Base-by-base conservation (phyloP, 2,329 filamentous ascomycete species). In the Verticillium longisporum region DNA sequence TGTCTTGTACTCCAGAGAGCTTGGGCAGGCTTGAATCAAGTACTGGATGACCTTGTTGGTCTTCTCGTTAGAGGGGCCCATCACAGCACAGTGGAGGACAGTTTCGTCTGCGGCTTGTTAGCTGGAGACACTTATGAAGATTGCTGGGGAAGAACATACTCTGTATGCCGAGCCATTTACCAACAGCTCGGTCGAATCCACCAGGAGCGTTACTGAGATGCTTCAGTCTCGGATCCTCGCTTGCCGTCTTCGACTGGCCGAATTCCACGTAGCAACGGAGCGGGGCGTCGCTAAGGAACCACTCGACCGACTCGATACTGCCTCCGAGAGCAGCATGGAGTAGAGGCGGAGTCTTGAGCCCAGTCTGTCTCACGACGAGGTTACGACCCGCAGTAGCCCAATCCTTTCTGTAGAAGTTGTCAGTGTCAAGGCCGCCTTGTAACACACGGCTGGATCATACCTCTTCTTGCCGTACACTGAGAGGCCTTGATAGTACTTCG, bases 401-500 rank as follows among this genome's bases (percentile, higher is more conserved):
- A 66, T 93, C 90, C 61, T 77, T 78, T 62, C 79, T 79, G 54
- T 38, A 64, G 18, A 14, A 11, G 14, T 15, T 3, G 62, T 69
- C 26, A 72, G 64, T 58, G 26, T 50, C 34, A 59, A 33, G 37
- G 32, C 36, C 7, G 13, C 55, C 11, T 11, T 6, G 21, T 13
- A 10, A 7, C 26, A 33, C 6, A 32, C 10, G 6, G 18, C 9
- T 15, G 14, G 56, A 6, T 38, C 68, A 34, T 71, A 78, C 78
- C 77, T 76, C 69, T 93, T 93, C 72, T 85, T 86, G 2, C 91
- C 90, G 65, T 89, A 87, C 1, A 96, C 88, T 1, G 85, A 88
- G 34, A 94, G 73, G 0, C 91, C 91, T 72, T 90, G 88, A 69
- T 96, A 96, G 71, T 85, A 90, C 18, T 82, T 82, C 1, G 90